Conservation (phyloP, 2,329 filamentous ascomycete genomes). For the Dothideomycetes sp. region DNA sequence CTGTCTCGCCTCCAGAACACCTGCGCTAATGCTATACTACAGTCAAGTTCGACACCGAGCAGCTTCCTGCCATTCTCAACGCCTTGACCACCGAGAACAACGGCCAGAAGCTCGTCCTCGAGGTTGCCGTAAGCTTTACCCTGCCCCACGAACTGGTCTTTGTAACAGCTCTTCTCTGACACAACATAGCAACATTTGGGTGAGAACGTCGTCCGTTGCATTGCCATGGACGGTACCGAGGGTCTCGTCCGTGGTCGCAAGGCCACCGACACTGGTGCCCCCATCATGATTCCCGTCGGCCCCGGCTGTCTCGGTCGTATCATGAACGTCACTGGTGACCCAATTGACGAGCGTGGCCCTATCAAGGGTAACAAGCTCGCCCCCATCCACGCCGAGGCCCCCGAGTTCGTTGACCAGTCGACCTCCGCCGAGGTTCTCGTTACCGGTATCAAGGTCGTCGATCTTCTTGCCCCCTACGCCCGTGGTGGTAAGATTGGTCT, state of each 20-base stretch:
- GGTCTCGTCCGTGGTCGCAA: conserved; percentile 91
- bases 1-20: conserved; percentile 2
- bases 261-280: conserved; percentile 79
- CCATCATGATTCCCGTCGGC: conserved; percentile 95
- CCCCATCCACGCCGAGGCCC: conserved; percentile 91
- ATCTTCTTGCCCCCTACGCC: conserved; percentile 95
- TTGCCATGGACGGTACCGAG: conserved; percentile 99
- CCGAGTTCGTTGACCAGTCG: conserved; percentile 88
- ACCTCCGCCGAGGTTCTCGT: conserved; percentile 93
- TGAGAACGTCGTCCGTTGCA: conserved; percentile 97
- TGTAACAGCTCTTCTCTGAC: conserved; percentile 20
- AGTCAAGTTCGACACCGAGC: conserved; percentile 96
- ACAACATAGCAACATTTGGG: conserved; percentile 85
- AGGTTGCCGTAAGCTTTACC: conserved; percentile 72
- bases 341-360: conserved; percentile 97
- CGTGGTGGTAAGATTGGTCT: conserved; percentile 99
- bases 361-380: conserved; percentile 84
- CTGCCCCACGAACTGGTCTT: conserved; percentile 20
- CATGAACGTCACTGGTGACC: conserved; percentile 99
- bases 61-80: conserved; percentile 95
- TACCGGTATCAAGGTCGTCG: conserved; percentile 99
- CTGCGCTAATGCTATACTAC: conserved; percentile 20
- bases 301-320: conserved; percentile 92
- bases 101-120: conserved; percentile 87
- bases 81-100: conserved; percentile 86